phyloP scores from a whole-genome alignment of 768 basidiomycete genomes.

The Boletus subcaerulescens region DNA sequence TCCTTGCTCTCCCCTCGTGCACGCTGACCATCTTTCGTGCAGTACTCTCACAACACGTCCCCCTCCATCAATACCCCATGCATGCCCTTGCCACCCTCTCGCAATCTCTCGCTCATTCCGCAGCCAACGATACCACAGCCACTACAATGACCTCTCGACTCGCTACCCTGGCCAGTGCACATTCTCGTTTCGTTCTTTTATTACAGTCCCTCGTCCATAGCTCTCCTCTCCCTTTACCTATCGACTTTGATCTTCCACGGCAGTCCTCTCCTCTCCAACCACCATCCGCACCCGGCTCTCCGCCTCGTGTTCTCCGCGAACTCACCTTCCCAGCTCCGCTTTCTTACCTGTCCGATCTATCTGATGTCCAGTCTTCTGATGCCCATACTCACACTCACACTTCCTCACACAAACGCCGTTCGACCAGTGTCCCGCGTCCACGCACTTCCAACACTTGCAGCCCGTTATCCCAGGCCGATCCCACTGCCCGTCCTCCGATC shows the following conservation, averaged over 20 bases:
- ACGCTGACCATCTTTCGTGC: slow-evolving; percentile 4
- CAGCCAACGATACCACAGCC: slow-evolving; percentile 27
- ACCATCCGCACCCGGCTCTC: slow-evolving; percentile 14
- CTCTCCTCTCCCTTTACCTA: slow-evolving; percentile 44
- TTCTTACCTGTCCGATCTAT: slow-evolving; percentile 38
- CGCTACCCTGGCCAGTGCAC: slow-evolving; percentile 53
- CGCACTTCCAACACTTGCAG: slow-evolving; percentile 5
- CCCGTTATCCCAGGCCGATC: slow-evolving; percentile 23
- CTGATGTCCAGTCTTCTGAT: slow-evolving; percentile 11
- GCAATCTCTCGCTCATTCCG: slow-evolving; percentile 28
- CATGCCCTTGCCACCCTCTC: slow-evolving; percentile 58
- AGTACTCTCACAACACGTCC: slow-evolving; percentile 66
- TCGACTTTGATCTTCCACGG: slow-evolving; percentile 42
- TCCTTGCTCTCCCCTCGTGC: slow-evolving; percentile 7
- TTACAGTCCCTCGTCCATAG: slow-evolving; percentile 72
- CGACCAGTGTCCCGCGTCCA: slow-evolving; percentile 4
- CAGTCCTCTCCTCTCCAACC: slow-evolving; percentile 19
- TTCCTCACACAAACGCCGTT: slow-evolving; percentile 1
- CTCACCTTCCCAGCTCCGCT: slow-evolving; percentile 76
- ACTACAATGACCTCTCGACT: slow-evolving; percentile 34
- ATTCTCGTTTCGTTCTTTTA: slow-evolving; percentile 73
- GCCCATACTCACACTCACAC: background rate
- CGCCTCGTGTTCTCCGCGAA: slow-evolving; percentile 43
- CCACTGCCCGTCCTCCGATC: slow-evolving; percentile 6
- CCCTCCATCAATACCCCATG: slow-evolving; percentile 69